These are phyloP conservation scores for Colletotrichum sp. DNA, from an alignment of 2,329 filamentous ascomycete genomes.

Conservation along the genomic window DNA sequence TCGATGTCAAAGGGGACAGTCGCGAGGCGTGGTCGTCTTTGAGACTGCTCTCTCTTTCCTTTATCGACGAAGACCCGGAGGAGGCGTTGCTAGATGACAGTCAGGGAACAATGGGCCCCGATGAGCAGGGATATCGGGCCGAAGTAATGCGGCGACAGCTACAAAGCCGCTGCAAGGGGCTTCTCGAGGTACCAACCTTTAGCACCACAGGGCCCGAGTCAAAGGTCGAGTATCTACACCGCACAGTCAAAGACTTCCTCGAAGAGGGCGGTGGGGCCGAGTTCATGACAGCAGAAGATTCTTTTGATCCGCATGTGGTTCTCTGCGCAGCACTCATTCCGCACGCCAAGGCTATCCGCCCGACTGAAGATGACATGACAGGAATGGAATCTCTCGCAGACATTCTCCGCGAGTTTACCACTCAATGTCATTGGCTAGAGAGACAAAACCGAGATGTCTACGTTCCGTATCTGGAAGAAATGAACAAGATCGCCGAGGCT, in stretches of 20 bases:
- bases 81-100: not conserved
- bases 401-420: not conserved
- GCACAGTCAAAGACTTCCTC: not conserved
- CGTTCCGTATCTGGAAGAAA: not conserved
- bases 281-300: not conserved
- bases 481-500: not conserved
- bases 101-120: not conserved
- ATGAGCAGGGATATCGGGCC: not conserved
- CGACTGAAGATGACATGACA: not conserved
- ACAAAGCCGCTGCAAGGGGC: not conserved
- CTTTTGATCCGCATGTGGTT: not conserved
- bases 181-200: not conserved
- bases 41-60: not conserved
- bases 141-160: not conserved
- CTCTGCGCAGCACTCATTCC: not conserved
- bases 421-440: not conserved
- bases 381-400: not conserved
- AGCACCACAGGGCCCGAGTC: not conserved
- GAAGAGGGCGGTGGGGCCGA: not conserved
- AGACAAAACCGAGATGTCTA: not conserved
- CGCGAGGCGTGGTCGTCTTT: not conserved
- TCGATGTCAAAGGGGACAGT: not conserved
- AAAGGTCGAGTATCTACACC: not conserved
- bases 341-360: not conserved
- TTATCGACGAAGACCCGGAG: not conserved